phyloP scores from a whole-genome alignment of 1,139 yeast genomes.

The Ogataea hybrid region DNA sequence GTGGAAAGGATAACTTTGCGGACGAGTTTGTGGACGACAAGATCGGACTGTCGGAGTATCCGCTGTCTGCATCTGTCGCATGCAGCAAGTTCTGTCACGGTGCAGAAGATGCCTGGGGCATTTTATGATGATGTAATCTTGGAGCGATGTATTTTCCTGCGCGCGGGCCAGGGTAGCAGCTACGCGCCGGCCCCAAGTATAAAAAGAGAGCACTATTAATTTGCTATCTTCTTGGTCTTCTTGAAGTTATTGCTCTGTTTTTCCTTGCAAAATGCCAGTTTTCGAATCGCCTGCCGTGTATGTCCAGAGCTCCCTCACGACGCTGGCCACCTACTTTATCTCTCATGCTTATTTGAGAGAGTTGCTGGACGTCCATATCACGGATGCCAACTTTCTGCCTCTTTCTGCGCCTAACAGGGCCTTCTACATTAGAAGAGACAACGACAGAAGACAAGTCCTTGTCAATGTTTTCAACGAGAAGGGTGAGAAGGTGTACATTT shows the following conservation, averaged over 20 bases:
- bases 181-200: conserved; percentile 8
- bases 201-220: conserved; percentile 3
- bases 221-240: conserved; percentile 8
- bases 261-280: conserved; percentile 32
- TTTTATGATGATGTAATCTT: conserved; percentile 30
- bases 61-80: conserved; percentile 96
- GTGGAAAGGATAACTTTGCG: conserved; percentile 96
- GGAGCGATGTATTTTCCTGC: not conserved
- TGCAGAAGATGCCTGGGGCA: conserved; percentile 97
- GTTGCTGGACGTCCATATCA: conserved; percentile 36
- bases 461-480: conserved; percentile 48
- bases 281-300: conserved; percentile 46
- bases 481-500: conserved; percentile 44
- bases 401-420: conserved; percentile 41
- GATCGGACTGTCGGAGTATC: conserved; percentile 91
- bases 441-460: conserved; percentile 42
- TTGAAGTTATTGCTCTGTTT: conserved; percentile 10
- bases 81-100: conserved; percentile 98
- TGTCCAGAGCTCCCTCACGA: conserved; percentile 38
- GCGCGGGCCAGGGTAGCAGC: conserved; percentile 4
- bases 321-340: conserved; percentile 39
- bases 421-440: conserved; percentile 47
- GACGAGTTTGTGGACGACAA: conserved; percentile 97
- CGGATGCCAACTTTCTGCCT: conserved; percentile 40
- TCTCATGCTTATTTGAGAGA: conserved; percentile 40